Evolutionary conservation across 768 basidiomycete genomes (phyloP).

Genomic region (Auricularia heimuer): DNA sequence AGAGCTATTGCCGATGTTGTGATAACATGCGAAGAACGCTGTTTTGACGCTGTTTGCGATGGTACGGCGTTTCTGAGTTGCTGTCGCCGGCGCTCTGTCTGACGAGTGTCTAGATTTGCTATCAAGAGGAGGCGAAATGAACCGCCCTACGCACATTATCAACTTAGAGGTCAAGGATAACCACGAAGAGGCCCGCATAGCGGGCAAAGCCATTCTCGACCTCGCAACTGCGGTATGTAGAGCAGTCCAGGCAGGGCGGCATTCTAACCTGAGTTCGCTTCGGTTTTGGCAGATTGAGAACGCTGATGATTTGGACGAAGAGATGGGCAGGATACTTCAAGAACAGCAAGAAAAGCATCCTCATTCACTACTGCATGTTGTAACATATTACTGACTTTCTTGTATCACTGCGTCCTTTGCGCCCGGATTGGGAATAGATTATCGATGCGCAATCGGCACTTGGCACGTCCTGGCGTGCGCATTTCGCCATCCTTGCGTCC

Average conservation of each 20-base stretch:
- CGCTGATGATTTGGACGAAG: constrained; percentile 80
- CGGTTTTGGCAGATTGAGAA: constrained; percentile 58
- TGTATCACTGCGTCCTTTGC: background rate
- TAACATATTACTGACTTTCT: constrained; percentile 69
- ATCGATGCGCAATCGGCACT: constrained; percentile 4
- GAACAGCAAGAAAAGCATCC: constrained; percentile 83
- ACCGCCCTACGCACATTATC: constrained; percentile 89
- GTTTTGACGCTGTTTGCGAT: constrained; percentile 97
- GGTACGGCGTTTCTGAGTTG: constrained; percentile 37
- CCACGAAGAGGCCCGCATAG: constrained; percentile 94
- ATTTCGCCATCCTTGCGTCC: background rate
- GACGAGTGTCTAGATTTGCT: constrained; percentile 54
- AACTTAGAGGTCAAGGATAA: constrained; percentile 99
- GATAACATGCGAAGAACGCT: constrained; percentile 97
- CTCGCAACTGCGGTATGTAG: constrained; percentile 74
- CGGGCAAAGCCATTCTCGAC: constrained; percentile 90
- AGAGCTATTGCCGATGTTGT: constrained; percentile 88
- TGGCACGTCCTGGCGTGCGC: background rate
- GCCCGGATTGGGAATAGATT: background rate
- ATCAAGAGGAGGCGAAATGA: constrained; percentile 79
- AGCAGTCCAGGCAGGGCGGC: background rate
- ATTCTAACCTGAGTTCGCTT: background rate
- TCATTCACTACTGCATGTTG: constrained; percentile 82
- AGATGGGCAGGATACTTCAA: constrained; percentile 80
- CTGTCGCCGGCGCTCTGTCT: background rate